Evolutionary conservation across 2,329 filamentous ascomycete genomes (phyloP).

Genomic region (Aureobasidium sp.): DNA sequence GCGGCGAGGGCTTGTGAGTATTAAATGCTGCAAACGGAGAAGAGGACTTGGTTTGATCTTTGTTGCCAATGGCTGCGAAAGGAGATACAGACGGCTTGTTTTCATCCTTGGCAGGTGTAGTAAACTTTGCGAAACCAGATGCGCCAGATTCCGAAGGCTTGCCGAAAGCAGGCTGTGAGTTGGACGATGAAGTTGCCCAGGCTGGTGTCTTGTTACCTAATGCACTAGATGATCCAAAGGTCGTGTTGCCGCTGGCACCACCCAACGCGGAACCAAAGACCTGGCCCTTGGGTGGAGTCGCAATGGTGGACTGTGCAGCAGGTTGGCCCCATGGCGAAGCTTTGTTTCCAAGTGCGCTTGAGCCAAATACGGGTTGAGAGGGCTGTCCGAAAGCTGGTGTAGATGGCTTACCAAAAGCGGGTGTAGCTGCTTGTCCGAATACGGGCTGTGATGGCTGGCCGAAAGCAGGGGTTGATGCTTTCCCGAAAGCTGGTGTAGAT

Average conservation of each 20-base stretch:
- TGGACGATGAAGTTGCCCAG: slow-evolving; percentile 13
- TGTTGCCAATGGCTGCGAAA: slow-evolving; percentile 10
- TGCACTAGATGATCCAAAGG: slow-evolving; percentile 17
- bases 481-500: not conserved
- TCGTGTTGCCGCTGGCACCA: slow-evolving; percentile 6
- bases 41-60: slow-evolving; percentile 15
- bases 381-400: slow-evolving; percentile 12
- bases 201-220: slow-evolving; percentile 16
- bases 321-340: slow-evolving; percentile 22
- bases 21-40: slow-evolving; percentile 20
- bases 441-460: not conserved
- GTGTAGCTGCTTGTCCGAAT: not conserved
- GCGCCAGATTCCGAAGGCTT: slow-evolving; percentile 20
- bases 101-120: slow-evolving; percentile 20
- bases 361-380: slow-evolving; percentile 4
- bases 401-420: slow-evolving; percentile 7
- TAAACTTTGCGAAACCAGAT: slow-evolving; percentile 23
- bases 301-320: slow-evolving; percentile 4
- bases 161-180: slow-evolving; percentile 17
- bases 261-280: slow-evolving; percentile 20
- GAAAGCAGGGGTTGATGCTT: not conserved
- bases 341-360: slow-evolving; percentile 20
- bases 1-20: slow-evolving; percentile 21
- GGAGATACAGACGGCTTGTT: slow-evolving; percentile 21
- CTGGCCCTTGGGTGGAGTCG: slow-evolving; percentile 8